Conservation (phyloP, 73 alveolate genomes). For the Blepharisma stoltei region DNA sequence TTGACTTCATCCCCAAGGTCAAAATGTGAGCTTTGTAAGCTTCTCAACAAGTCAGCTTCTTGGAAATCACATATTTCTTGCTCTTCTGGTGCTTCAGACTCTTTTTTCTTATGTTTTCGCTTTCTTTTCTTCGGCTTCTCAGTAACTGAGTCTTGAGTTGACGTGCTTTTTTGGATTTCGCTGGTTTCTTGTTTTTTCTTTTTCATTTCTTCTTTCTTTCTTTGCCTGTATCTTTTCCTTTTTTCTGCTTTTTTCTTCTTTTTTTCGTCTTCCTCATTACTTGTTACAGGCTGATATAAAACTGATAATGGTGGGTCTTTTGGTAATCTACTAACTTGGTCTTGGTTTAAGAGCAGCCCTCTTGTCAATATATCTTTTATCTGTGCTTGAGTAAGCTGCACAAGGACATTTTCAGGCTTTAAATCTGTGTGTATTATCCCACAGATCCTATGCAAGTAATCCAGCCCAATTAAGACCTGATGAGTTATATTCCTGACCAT, state of each 20-base stretch:
- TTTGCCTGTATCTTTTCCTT: slow-evolving; percentile 3
- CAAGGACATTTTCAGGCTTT: slow-evolving; percentile 94
- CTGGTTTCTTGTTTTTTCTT: neutral
- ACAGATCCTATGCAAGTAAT: slow-evolving; percentile 92
- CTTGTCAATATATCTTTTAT: slow-evolving; percentile 15
- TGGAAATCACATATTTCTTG: neutral
- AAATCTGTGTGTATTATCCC: slow-evolving; percentile 96
- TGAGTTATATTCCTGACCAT: slow-evolving; percentile 67
- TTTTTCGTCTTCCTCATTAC: slow-evolving; percentile 7
- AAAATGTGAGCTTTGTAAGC: neutral
- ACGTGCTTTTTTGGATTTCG: neutral
- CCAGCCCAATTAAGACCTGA: slow-evolving; percentile 95
- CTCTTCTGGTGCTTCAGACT: neutral
- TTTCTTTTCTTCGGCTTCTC: slow-evolving; percentile 9
- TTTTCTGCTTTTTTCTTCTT: neutral
- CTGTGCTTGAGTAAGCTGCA: slow-evolving; percentile 48
- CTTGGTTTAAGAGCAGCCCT: neutral
- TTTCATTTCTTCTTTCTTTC: slow-evolving; percentile 19
- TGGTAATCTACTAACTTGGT: neutral
- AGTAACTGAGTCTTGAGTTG: slow-evolving; percentile 12
- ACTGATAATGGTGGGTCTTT: neutral
- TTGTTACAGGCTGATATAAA: too few species aligned
- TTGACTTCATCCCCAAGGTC: neutral
- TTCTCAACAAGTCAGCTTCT: neutral
- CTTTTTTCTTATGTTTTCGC: slow-evolving; percentile 23